A percentile compares a stretch with the other conserved stretches of the same genome.
Conservation (phyloP, 2,329 filamentous ascomycete species). For the Ophiostoma quercus region DNA sequence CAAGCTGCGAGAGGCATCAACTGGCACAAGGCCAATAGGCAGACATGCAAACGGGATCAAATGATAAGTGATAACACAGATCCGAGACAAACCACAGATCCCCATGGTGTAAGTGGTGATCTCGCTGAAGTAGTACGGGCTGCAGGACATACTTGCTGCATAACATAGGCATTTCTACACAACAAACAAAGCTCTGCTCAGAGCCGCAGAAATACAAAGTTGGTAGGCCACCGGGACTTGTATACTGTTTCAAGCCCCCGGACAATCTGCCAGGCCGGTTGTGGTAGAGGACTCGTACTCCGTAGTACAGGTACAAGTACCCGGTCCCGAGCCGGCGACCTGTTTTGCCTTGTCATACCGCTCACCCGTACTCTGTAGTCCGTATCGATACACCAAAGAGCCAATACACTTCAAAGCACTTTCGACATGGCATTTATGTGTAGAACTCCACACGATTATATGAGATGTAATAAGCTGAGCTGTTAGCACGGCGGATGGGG, state of each 20-base stretch:
- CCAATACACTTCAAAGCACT: neutral
- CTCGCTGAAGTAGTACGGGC: neutral
- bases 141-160: neutral
- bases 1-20: neutral
- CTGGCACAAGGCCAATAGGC: neutral
- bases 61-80: neutral
- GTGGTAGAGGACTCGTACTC: neutral
- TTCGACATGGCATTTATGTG: neutral
- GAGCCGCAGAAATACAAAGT: neutral
- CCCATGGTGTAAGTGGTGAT: too few species aligned
- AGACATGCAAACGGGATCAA: neutral
- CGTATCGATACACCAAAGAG: too few species aligned
- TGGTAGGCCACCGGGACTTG: neutral
- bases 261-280: neutral
- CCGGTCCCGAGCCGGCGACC: conserved; percentile 3
- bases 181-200: neutral
- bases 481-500: neutral
- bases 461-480: neutral
- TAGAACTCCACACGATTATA: neutral
- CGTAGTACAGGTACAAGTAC: neutral
- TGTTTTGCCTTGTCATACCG: neutral
- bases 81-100: too few species aligned
- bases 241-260: neutral
- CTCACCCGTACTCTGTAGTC: too few species aligned
- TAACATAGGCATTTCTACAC: neutral